Evolutionary conservation across 225 moss, liverwort and hornwort species (phyloP), one percentile per base, ranked within the genome.

Genomic region (Polytrichum formosum): DNA sequence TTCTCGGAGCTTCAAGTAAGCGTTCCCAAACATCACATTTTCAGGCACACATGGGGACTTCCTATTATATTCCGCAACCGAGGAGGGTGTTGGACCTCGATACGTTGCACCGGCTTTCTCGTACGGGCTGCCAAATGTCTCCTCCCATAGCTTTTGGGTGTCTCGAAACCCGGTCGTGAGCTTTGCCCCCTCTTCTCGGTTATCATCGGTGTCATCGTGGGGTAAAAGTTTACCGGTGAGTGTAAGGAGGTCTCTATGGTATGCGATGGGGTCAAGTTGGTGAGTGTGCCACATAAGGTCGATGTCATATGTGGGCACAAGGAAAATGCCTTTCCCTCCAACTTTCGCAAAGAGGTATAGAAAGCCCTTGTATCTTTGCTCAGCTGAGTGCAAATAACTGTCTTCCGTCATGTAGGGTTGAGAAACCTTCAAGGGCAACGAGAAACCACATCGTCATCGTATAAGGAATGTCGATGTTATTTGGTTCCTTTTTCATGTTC

Each of bases 261-360:
- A 84, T 4, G 80, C 74, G 19, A 66, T 7, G 10, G 72, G 61
- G 68, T 80, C 74, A 13, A 80, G 77, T 62, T 77, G 84, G 59
- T 84, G 84, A 10, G 69, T 56, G 28, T 80, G 80, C 80, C 84
- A 80, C 80, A 84, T 72, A 55, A 80, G 64, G 63, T 78, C 78
- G 26, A 84, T 80, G 80, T 84, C 84, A 64, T 78, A 81, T 1
- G 80, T 81, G 46, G 80, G 84, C 4, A 84, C 80, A 18, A 84
- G 66, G 69, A 84, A 81, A 19, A 78, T 59, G 19, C 31, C 71
- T 76, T 77, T 46, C 72, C 80, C 27, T 66, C 77, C 6, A 21
- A 77, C 26, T 56, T 74, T 75, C 28, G 68, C 75, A 18, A 74
- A 72, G 26, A 80, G 84, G 64, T 84, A 80, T 2, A 84, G 84